Evolutionary conservation across 139 green algal species (phyloP).

Genomic region (Microglena sp.): DNA sequence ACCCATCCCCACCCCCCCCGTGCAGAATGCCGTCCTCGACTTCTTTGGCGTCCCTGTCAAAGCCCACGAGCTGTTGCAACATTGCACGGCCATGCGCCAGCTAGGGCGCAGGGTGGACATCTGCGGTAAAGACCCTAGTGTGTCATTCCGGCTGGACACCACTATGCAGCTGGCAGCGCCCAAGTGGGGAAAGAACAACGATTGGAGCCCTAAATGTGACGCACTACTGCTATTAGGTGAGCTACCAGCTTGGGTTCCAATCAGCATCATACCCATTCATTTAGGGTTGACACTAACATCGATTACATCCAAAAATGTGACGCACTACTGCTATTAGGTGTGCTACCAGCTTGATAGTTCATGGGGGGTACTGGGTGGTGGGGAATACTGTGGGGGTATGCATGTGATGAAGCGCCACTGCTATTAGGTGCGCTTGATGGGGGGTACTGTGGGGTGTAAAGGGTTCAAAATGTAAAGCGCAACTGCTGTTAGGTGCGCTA

Average conservation of each 20-base stretch:
- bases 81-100: constrained; percentile 43
- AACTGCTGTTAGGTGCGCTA: constrained; percentile 61
- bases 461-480: constrained; percentile 70
- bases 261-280: too few species aligned
- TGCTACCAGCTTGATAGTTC: not conserved
- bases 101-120: constrained; percentile 22
- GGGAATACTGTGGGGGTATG: too few species aligned
- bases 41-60: constrained; percentile 84
- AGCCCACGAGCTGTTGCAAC: constrained; percentile 56
- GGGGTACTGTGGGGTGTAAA: too few species aligned
- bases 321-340: constrained; percentile 67
- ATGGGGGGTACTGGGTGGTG: too few species aligned
- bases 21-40: not conserved
- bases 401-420: too few species aligned
- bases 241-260: not conserved
- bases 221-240: constrained; percentile 67
- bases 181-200: constrained; percentile 47
- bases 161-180: constrained; percentile 25
- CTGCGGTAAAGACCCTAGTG: too few species aligned
- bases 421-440: too few species aligned
- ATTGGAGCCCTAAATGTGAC: constrained; percentile 68
- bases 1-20: not conserved
- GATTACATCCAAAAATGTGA: constrained; percentile 68
- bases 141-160: too few species aligned
- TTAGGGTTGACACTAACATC: too few species aligned